Conservation (phyloP, 352 stramenopile species). For the Phytophthora idaei region DNA sequence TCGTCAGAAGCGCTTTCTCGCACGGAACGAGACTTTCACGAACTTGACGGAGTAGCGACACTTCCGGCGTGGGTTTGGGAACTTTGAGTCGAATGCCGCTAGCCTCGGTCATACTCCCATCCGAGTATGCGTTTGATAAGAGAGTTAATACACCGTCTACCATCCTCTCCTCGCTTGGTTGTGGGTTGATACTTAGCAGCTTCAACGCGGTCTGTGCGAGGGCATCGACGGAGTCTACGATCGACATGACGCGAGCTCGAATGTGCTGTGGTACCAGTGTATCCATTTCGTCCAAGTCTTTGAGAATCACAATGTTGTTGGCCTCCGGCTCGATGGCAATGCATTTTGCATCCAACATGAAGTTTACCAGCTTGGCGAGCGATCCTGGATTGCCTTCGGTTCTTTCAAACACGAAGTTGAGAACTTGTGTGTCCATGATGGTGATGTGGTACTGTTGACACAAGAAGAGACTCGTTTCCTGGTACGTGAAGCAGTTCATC, state of each 20-base stretch:
- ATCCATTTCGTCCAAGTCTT: slow-evolving; percentile 77
- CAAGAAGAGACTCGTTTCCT: slow-evolving; percentile 75
- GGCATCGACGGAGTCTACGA: slow-evolving; percentile 56
- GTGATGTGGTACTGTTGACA: slow-evolving; percentile 81
- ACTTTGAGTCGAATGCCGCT: slow-evolving; percentile 44
- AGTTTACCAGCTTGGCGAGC: slow-evolving; percentile 69
- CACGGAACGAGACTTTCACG: slow-evolving; percentile 65
- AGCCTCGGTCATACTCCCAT: slow-evolving; percentile 39
- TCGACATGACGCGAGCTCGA: slow-evolving; percentile 72
- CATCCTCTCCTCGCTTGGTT: slow-evolving; percentile 64
- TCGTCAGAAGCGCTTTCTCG: slow-evolving; percentile 56
- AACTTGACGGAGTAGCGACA: slow-evolving; percentile 58
- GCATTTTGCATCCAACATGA: slow-evolving; percentile 73
- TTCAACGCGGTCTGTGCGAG: slow-evolving; percentile 70
- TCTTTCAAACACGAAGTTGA: slow-evolving; percentile 72
- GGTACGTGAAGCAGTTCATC: slow-evolving; percentile 62
- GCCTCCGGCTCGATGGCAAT: slow-evolving; percentile 54
- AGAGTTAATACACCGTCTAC: slow-evolving; percentile 58
- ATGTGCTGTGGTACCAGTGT: slow-evolving; percentile 78
- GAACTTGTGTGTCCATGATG: slow-evolving; percentile 82
- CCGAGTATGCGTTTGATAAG: slow-evolving; percentile 45
- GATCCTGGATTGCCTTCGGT: slow-evolving; percentile 73
- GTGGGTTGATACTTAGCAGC: slow-evolving; percentile 68
- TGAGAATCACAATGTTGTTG: slow-evolving; percentile 66
- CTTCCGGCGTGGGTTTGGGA: slow-evolving; percentile 40